These are phyloP conservation scores for Chenopodium berlandieri DNA, from an alignment of 148 eudicot genomes.

Conservation along the genomic window DNA sequence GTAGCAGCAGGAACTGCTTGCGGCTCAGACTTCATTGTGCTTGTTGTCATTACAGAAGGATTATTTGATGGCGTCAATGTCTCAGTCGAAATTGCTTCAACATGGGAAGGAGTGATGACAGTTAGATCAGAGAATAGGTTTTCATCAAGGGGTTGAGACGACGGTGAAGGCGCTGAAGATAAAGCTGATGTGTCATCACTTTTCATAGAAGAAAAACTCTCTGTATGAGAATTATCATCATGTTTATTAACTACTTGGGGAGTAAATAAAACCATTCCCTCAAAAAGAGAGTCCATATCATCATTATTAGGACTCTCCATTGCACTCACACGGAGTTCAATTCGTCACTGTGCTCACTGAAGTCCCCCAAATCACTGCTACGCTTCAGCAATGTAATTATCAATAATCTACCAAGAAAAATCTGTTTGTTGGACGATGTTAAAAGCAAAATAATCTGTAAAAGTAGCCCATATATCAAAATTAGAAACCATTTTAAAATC, in stretches of 20 bases:
- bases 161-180: constrained; percentile 16
- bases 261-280: constrained; percentile 72
- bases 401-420: neutral
- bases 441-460: neutral
- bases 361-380: neutral
- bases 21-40: constrained; percentile 13
- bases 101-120: constrained; percentile 42
- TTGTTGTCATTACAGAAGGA: constrained; percentile 18
- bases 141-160: constrained; percentile 68
- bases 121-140: constrained; percentile 79
- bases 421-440: constrained; percentile 4
- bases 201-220: constrained; percentile 16
- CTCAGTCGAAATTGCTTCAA: constrained; percentile 26
- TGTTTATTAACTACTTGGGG: constrained; percentile 35
- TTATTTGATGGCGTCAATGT: constrained; percentile 9
- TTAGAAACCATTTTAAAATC: too few relatives aligned
- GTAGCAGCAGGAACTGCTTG: constrained; percentile 28
- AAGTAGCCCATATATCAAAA: neutral
- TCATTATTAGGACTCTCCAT: constrained; percentile 38
- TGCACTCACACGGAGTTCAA: constrained; percentile 12
- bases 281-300: constrained; percentile 72
- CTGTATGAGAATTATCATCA: constrained; percentile 12
- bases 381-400: constrained; percentile 6
- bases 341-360: constrained; percentile 1
- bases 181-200: constrained; percentile 17